These are phyloP conservation scores for Ambrosiella beaveri DNA, from an alignment of 2,329 filamentous ascomycete species.

Conservation along the genomic window DNA sequence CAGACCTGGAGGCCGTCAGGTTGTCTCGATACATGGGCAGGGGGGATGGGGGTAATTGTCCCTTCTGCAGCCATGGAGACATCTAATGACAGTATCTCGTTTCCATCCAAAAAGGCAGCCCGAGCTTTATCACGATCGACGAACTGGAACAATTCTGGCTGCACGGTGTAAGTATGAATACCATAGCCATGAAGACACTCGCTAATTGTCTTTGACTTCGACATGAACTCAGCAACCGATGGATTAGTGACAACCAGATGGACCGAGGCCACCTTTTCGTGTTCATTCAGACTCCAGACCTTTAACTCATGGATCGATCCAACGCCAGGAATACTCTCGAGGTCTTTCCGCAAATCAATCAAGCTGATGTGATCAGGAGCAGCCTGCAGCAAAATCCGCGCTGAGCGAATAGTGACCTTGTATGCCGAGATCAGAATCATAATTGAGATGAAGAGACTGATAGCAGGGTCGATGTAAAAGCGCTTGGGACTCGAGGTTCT, in stretches of 20 bases:
- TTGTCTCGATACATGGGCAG: background rate
- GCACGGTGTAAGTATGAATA: slow-evolving; percentile 53
- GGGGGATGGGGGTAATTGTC: background rate
- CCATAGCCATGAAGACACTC: slow-evolving; percentile 59
- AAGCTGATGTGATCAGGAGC: slow-evolving; percentile 42
- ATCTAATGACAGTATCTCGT: background rate
- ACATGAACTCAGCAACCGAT: slow-evolving; percentile 39
- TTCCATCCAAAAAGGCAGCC: background rate
- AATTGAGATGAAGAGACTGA: slow-evolving; percentile 51
- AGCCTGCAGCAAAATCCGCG: slow-evolving; percentile 50
- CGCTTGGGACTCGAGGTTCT: slow-evolving; percentile 35
- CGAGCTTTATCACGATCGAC: background rate
- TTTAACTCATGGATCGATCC: slow-evolving; percentile 54
- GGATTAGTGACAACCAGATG: slow-evolving; percentile 47
- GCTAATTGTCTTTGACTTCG: slow-evolving; percentile 41
- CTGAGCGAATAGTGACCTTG: slow-evolving; percentile 44
- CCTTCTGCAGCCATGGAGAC: background rate
- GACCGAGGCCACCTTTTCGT: slow-evolving; percentile 50
- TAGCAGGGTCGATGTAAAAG: slow-evolving; percentile 56
- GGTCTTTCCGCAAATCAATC: slow-evolving; percentile 48
- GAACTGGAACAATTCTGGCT: slow-evolving; percentile 35
- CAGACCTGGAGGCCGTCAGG: background rate
- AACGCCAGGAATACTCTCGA: slow-evolving; percentile 52
- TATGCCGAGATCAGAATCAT: slow-evolving; percentile 51
- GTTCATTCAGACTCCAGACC: slow-evolving; percentile 56